Conservation (phyloP, 768 basidiomycete species). For the Cystoderma amianthinum region DNA sequence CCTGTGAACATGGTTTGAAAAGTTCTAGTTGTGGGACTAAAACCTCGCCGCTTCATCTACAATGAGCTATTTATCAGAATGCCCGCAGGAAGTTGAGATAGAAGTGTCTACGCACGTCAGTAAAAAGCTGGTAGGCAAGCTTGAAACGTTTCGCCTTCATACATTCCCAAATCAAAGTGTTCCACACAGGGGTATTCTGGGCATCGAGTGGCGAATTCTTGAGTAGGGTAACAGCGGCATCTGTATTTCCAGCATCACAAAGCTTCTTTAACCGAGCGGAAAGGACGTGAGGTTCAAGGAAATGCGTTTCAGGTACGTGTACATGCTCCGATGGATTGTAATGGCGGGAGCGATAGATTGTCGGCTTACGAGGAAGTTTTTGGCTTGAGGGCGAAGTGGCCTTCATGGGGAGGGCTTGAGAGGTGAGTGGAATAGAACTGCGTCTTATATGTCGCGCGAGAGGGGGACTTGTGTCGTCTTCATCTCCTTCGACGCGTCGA, state of each 20-base stretch:
- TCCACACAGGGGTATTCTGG: constrained; percentile 74
- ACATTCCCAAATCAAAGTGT: constrained; percentile 64
- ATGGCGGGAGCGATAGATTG: constrained; percentile 30
- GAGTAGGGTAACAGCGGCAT: constrained; percentile 60
- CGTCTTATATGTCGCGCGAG: constrained; percentile 24
- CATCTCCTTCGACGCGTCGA: neutral
- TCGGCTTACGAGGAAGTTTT: constrained; percentile 5
- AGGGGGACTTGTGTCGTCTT: constrained; percentile 1
- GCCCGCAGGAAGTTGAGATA: constrained; percentile 1
- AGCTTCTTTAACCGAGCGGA: constrained; percentile 52
- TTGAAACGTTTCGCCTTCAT: constrained; percentile 51
- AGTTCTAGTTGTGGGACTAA: constrained; percentile 60
- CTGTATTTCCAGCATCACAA: constrained; percentile 45
- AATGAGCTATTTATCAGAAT: constrained; percentile 3
- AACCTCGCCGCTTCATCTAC: constrained; percentile 83
- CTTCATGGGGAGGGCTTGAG: neutral
- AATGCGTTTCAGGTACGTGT: constrained; percentile 21
- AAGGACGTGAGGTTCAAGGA: constrained; percentile 60
- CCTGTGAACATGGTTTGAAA: constrained; percentile 67
- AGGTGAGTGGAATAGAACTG: constrained; percentile 7
- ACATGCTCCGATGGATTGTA: constrained; percentile 23
- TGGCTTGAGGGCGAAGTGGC: constrained; percentile 1
- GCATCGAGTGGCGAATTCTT: constrained; percentile 65
- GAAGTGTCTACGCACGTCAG: constrained; percentile 45
- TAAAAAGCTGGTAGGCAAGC: constrained; percentile 57